Percentiles rank a stretch among this genome's conserved stretches.
phyloP scores from a whole-genome alignment of 225 moss, liverwort and hornwort species.

The Sphagnum contortum region DNA sequence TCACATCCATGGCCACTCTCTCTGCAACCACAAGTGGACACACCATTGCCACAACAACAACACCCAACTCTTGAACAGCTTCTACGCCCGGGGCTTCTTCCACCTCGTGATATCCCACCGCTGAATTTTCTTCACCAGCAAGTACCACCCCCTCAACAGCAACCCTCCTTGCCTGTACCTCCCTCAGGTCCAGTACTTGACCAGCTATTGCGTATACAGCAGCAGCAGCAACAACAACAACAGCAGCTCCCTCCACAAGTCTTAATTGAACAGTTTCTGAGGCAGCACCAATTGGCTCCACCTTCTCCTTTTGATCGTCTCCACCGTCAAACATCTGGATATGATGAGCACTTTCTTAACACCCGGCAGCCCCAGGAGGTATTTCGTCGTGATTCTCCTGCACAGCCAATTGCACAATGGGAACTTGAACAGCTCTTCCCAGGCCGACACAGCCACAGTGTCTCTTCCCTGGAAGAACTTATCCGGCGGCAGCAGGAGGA shows the following conservation, averaged over 20 bases:
- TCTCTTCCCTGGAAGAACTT: conserved; percentile 65
- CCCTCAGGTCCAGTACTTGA: conserved; percentile 83
- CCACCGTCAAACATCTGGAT: conserved; percentile 64
- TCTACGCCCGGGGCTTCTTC: conserved; percentile 51
- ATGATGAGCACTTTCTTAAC: conserved; percentile 66
- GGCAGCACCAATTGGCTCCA: conserved; percentile 64
- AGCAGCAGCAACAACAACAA: conserved; percentile 71
- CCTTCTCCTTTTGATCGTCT: conserved; percentile 69
- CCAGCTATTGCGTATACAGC: conserved; percentile 83
- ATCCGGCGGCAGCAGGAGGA: conserved; percentile 71
- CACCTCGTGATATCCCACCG: conserved; percentile 57
- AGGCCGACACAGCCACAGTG: conserved; percentile 55
- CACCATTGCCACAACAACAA: conserved; percentile 35
- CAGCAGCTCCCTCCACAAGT: conserved; percentile 89
- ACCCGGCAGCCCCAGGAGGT: conserved; percentile 67
- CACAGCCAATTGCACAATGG: conserved; percentile 23
- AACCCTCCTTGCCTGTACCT: conserved; percentile 55
- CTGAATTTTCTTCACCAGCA: conserved; percentile 58
- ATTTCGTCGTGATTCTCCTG: conserved; percentile 26
- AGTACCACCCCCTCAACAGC: conserved; percentile 55
- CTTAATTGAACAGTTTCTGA: conserved; percentile 73
- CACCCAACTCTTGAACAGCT: conserved; percentile 56
- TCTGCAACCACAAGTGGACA: conserved; percentile 9
- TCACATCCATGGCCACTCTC: conserved; percentile 50
- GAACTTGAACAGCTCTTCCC: conserved; percentile 75